Base-by-base conservation (phyloP, 2,329 filamentous ascomycete genomes). In the Botrytis cinerea region DNA sequence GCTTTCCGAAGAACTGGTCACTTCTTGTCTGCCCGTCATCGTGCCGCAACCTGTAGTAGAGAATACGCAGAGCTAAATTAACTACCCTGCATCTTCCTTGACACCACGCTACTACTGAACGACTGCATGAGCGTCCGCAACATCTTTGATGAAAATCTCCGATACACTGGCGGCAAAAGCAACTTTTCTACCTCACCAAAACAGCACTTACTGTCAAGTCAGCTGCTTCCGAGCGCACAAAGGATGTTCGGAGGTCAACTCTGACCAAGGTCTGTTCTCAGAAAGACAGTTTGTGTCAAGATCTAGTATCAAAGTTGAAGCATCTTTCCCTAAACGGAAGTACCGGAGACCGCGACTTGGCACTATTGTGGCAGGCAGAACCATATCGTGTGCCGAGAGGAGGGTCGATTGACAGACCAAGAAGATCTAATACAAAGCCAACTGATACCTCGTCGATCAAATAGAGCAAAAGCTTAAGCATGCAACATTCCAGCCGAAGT, bases 171-270 rank as follows among this genome's bases (percentile, higher is more conserved):
- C 32, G n/a, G 7, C n/a, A 32, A 5, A 16, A 57, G 16, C 54
- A 57, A 32, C 28, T 18, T 16, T 7, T 1, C 54, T 18, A 54
- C 2, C 22, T 28, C 9, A 9, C 51, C 25, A 95, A 98, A 82
- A 91, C 92, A 70, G 94, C 94, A 14, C 87, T 98, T 73, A 95
- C 93, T 25, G 91, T 95, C 79, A 95, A 97, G 83, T 91, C 93
- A 60, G 81, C 89, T 40, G 83, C 91, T 4, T 83, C 90, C 43
- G 90, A 94, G 79, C 90, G 93, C 75, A 91, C 93, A 83, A 94
- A 97, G 84, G 95, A 98, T 84, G 94, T 95, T 66, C 94, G 96
- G 80, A 98, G 98, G 94, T 98, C 95, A 51, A 97, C 93, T 79
- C 98, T 99, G 95, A 93, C 93, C 22, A 96, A 99, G 14, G 4